phyloP scores from a whole-genome alignment of 495 filamentous ascomycete genomes.

The Chaetomium fimeti region DNA sequence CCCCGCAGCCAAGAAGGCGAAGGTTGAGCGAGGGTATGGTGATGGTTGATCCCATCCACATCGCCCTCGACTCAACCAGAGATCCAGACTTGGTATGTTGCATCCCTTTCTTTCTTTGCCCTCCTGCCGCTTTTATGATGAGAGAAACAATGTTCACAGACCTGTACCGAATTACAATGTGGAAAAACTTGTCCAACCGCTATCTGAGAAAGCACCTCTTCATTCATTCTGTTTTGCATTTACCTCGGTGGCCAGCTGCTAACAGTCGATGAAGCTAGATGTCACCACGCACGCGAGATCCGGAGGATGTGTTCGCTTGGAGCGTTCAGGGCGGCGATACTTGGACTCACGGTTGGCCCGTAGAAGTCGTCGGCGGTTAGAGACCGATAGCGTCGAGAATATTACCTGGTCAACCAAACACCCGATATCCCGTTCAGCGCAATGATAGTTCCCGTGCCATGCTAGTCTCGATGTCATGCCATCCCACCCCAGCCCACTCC shows the following conservation, averaged over 20 bases:
- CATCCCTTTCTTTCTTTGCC: conserved; percentile 24
- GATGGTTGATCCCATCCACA: conserved; percentile 15
- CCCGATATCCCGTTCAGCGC: neutral
- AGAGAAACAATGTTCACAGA: conserved; percentile 68
- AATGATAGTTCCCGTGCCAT: neutral
- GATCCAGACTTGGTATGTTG: conserved; percentile 34
- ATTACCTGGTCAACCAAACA: neutral
- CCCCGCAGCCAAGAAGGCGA: conserved; percentile 51
- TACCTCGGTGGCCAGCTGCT: conserved; percentile 23
- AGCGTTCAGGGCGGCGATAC: neutral
- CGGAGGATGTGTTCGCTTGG: neutral
- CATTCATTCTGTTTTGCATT: conserved; percentile 14
- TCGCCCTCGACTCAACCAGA: neutral
- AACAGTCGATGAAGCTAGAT: conserved; percentile 23
- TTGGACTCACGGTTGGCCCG: neutral
- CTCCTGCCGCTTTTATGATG: conserved; percentile 53
- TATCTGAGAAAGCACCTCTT: conserved; percentile 59
- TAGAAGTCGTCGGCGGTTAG: neutral
- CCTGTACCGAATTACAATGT: conserved; percentile 71
- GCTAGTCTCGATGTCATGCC: too few relatives aligned
- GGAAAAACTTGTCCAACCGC: conserved; percentile 69
- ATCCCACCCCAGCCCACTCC: too few relatives aligned
- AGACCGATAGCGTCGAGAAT: neutral
- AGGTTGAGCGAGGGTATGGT: conserved; percentile 19
- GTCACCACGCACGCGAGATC: neutral